Percentiles rank a stretch among this genome's conserved stretches.
Conservation (phyloP, 371 early-diverging fungal genomes). For the Chytridiales sp. region DNA sequence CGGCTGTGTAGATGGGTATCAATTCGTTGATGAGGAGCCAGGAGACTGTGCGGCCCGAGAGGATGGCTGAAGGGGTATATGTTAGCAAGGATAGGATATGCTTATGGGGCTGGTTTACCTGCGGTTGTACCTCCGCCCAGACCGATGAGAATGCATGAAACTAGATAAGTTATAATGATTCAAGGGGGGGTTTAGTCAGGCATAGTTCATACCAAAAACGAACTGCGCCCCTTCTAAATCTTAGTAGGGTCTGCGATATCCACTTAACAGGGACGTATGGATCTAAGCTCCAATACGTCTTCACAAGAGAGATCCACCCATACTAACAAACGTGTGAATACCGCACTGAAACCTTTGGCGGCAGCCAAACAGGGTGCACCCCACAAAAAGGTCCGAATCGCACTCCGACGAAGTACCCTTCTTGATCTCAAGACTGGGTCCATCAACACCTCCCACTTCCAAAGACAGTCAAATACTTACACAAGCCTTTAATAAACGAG, state of each 20-base stretch:
- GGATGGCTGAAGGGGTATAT: slow-evolving; percentile 10
- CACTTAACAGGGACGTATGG: not conserved
- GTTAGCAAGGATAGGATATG: not conserved
- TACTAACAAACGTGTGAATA: too few relatives aligned
- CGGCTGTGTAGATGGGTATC: slow-evolving; percentile 22
- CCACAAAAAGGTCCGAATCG: not conserved
- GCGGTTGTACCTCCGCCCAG: slow-evolving; percentile 11
- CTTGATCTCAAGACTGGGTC: not conserved
- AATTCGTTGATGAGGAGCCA: slow-evolving; percentile 17
- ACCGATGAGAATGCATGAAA: slow-evolving; percentile 6
- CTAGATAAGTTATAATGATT: too few relatives aligned
- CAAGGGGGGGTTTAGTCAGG: too few relatives aligned
- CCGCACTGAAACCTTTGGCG: too few relatives aligned
- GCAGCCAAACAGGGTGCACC: not conserved
- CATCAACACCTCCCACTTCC: not conserved
- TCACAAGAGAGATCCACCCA: not conserved
- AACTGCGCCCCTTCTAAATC: too few relatives aligned
- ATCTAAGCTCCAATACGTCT: not conserved
- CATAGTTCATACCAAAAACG: too few relatives aligned
- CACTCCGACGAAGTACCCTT: not conserved
- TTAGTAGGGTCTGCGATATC: too few relatives aligned
- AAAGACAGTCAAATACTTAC: slow-evolving; percentile 2
- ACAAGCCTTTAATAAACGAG: slow-evolving; percentile 7
- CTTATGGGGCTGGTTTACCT: slow-evolving; percentile 2
- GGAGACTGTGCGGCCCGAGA: slow-evolving; percentile 25